Base-by-base conservation (phyloP, 352 stramenopile genomes). In the Phytophthora lateralis region DNA sequence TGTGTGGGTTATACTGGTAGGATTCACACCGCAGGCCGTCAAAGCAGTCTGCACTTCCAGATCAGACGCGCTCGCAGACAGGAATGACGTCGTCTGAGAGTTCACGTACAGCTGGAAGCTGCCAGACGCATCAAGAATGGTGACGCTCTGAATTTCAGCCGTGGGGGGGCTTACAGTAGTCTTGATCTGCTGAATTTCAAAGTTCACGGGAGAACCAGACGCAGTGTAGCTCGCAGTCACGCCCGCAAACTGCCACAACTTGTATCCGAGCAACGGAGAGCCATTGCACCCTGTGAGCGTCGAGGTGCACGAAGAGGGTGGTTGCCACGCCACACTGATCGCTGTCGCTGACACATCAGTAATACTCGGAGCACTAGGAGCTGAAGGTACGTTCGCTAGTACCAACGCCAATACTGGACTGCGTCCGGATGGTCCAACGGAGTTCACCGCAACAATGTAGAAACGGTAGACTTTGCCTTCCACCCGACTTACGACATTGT, bases 401-500 rank as follows among this genome's bases (percentile, higher is more conserved):
- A 98, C 64, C 12, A 97, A 79, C 1, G 93, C 96, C 32, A 98
- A 63, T n/a, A 96, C 78, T 3, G 91, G 76, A 50, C 87, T 97
- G 9, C 79, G 78, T 26, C 72, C 81, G 9, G 89, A 97, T 14
- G 80, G 80, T 3, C 93, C 93, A 14, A 95, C 72, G 0, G 65
- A 71, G 62, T 98, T 98, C 4, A 96, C 63, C 7, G 86, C 87
- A 20, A 89, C 70, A 15, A 98, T 78, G 61, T 98, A 97, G 58
- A 98, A 98, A 3, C 85, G 89, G 63, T 98, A 98, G 2, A 97
- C 73, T 46, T 85, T 84, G 39, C 95, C 96, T 45, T 96, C 88
- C 21, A 55, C 80, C 17, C 96, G 56, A 4, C 63, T 75, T 24
- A 55, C 55, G 0, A 82, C 60, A 2, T 71, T 66, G 18, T 89